Conservation (phyloP, 2,329 filamentous ascomycete species). For the Penicillium sp. region DNA sequence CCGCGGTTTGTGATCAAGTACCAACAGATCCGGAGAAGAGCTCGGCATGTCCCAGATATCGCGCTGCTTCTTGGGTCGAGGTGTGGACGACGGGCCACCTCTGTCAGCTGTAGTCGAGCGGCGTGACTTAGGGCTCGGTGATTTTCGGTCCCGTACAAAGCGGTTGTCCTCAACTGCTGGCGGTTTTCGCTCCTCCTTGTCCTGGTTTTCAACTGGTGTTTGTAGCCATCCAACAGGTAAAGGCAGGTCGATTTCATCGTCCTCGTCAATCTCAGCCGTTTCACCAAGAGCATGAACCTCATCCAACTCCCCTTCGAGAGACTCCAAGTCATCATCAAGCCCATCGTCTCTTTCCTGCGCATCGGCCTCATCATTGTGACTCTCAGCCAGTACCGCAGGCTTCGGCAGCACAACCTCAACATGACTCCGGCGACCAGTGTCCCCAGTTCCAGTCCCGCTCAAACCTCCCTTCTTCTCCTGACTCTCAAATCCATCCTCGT, state of each 20-base stretch:
- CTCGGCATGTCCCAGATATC: constrained; percentile 34
- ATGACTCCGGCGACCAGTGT: constrained; percentile 18
- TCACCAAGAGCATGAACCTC: not conserved
- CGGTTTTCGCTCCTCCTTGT: not conserved
- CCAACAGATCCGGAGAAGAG: constrained; percentile 46
- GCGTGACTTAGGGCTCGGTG: not conserved
- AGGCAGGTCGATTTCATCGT: constrained; percentile 2
- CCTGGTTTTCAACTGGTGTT: not conserved
- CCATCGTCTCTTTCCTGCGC: not conserved
- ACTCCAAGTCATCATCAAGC: not conserved
- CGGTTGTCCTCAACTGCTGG: not conserved
- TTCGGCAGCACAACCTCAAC: not conserved
- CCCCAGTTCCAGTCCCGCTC: constrained; percentile 8
- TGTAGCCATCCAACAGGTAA: not conserved
- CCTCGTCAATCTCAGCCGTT: not conserved
- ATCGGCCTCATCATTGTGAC: not conserved
- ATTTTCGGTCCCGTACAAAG: not conserved
- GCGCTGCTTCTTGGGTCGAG: constrained; percentile 19
- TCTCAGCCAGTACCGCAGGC: not conserved
- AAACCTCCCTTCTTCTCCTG: constrained; percentile 28
- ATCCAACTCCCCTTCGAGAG: not conserved
- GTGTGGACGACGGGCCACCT: constrained; percentile 19
- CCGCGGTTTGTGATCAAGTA: constrained; percentile 32
- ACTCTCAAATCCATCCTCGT: constrained; percentile 48
- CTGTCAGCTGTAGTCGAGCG: not conserved